Evolutionary conservation across 495 filamentous ascomycete genomes (phyloP).

Genomic region (Letharia lupina): DNA sequence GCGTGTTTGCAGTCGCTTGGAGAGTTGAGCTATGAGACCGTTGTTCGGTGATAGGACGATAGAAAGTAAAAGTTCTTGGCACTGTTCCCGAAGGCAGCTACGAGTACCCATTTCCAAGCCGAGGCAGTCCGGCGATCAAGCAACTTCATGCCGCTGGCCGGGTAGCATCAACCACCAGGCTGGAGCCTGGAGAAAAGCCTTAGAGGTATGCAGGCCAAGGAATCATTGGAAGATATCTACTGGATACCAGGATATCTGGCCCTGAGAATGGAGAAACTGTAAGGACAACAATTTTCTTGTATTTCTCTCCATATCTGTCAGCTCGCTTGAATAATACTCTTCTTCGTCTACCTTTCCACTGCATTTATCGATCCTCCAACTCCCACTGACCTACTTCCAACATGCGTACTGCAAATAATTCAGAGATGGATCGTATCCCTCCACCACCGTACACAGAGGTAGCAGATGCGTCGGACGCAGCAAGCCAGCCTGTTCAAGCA

Average conservation of each 20-base stretch:
- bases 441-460: constrained; percentile 20
- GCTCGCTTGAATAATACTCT: not conserved
- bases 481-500: constrained; percentile 3
- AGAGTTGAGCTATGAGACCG: not conserved
- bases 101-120: too few relatives aligned
- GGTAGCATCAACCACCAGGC: not conserved
- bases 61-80: too few relatives aligned
- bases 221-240: not conserved
- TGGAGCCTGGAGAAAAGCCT: not conserved
- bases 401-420: not conserved
- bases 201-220: not conserved
- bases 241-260: not conserved
- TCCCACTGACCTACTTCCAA: not conserved
- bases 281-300: not conserved
- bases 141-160: not conserved
- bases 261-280: not conserved
- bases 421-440: constrained; percentile 15
- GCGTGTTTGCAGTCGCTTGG: not conserved
- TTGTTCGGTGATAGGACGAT: not conserved
- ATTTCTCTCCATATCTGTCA: not conserved
- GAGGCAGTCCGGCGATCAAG: not conserved
- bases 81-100: not conserved
- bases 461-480: not conserved
- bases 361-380: not conserved
- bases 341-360: not conserved